phyloP scores from a whole-genome alignment of 495 filamentous ascomycete species.

The Pyrenula aspistea region DNA sequence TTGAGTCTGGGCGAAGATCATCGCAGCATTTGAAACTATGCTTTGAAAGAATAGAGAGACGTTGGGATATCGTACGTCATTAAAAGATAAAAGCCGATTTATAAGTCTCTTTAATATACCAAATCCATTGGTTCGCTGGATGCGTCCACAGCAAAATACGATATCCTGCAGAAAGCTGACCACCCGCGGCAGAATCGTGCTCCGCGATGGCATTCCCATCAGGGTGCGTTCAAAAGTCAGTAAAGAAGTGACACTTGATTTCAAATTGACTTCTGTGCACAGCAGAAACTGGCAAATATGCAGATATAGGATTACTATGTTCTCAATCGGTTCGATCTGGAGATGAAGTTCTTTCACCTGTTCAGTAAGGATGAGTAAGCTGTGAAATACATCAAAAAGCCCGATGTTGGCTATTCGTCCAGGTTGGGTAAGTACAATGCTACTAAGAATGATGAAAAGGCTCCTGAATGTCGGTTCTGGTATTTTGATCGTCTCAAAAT shows the following conservation, averaged over 20 bases:
- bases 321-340: background rate
- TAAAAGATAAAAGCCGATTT: background rate
- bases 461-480: background rate
- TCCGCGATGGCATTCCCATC: background rate
- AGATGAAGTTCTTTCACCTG: background rate
- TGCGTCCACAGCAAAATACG: background rate
- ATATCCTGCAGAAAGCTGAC: background rate
- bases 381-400: background rate
- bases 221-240: background rate
- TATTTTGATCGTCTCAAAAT: background rate
- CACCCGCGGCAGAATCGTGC: background rate
- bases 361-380: background rate
- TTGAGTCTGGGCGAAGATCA: background rate
- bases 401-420: background rate
- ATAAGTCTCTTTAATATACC: background rate
- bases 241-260: background rate
- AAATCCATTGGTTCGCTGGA: background rate
- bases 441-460: background rate
- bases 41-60: background rate
- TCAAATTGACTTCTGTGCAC: background rate
- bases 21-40: background rate
- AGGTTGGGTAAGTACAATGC: background rate
- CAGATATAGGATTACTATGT: background rate
- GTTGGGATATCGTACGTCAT: background rate
- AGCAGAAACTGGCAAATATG: background rate